Percentiles rank a stretch among this genome's conserved stretches.
Conservation (phyloP, 2,329 filamentous ascomycete genomes). For the Aspergillus costaricaensis region DNA sequence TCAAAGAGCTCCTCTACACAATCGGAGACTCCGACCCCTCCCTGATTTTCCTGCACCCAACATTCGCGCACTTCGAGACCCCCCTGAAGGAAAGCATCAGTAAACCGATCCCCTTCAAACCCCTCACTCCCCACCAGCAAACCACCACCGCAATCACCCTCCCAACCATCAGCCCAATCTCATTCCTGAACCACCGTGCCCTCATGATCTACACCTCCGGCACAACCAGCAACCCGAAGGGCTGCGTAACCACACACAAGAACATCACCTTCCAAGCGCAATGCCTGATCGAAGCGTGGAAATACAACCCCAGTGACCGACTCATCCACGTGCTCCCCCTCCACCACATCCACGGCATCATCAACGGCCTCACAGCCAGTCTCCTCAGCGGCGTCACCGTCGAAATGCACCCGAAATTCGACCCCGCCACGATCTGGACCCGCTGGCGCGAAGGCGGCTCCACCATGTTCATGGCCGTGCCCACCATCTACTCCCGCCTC, state of each 20-base stretch:
- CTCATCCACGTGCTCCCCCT: slow-evolving; percentile 54
- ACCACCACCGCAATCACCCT: slow-evolving; percentile 27
- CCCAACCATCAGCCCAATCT: slow-evolving; percentile 35
- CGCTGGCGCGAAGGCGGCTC: slow-evolving; percentile 48
- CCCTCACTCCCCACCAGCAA: slow-evolving; percentile 25
- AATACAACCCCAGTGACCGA: slow-evolving; percentile 41
- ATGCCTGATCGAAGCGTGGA: slow-evolving; percentile 35
- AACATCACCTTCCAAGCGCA: slow-evolving; percentile 39
- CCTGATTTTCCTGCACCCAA: slow-evolving; percentile 43
- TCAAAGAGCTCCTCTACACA: slow-evolving; percentile 46
- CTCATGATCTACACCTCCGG: slow-evolving; percentile 49
- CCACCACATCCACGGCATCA: slow-evolving; percentile 54
- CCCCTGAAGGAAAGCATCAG: slow-evolving; percentile 34
- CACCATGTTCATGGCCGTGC: slow-evolving; percentile 55
- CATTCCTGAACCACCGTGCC: slow-evolving; percentile 35
- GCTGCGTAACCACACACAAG: slow-evolving; percentile 47
- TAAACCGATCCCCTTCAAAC: slow-evolving; percentile 34
- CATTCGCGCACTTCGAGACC: slow-evolving; percentile 38
- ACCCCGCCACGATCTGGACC: slow-evolving; percentile 49
- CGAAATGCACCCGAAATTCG: slow-evolving; percentile 52
- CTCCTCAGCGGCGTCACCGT: slow-evolving; percentile 50
- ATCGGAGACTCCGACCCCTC: slow-evolving; percentile 47
- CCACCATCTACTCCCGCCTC: slow-evolving; percentile 54
- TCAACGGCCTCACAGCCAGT: slow-evolving; percentile 52
- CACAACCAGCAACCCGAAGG: slow-evolving; percentile 46